Evolutionary conservation across 495 filamentous ascomycete genomes (phyloP).

Genomic region (Penicillium cinerascens): DNA sequence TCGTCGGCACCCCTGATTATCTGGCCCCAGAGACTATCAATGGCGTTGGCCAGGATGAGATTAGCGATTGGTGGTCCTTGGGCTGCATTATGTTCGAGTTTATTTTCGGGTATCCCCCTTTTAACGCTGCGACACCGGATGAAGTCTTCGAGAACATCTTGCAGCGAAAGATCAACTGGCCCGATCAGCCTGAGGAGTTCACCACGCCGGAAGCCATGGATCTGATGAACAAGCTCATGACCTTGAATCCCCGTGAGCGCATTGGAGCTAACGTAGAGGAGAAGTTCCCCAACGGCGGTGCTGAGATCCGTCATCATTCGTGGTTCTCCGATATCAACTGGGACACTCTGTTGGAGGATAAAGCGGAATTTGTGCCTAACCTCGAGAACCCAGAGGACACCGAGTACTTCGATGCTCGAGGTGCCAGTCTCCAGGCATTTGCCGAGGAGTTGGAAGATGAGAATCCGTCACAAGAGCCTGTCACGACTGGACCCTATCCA

Average conservation of each 20-base stretch:
- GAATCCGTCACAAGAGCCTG: slow-evolving; percentile 55
- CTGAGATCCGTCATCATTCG: slow-evolving; percentile 81
- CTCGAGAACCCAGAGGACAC: slow-evolving; percentile 95
- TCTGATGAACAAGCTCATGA: slow-evolving; percentile 86
- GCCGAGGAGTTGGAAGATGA: slow-evolving; percentile 93
- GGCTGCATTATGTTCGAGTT: slow-evolving; percentile 98
- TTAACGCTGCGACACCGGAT: slow-evolving; percentile 87
- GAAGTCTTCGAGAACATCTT: slow-evolving; percentile 97
- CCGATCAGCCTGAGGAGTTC: slow-evolving; percentile 64
- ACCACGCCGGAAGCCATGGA: slow-evolving; percentile 85
- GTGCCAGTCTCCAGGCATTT: slow-evolving; percentile 85
- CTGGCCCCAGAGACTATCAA: slow-evolving; percentile 95
- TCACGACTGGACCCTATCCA: slow-evolving; percentile 51
- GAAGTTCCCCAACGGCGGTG: slow-evolving; percentile 74
- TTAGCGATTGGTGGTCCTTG: slow-evolving; percentile 99
- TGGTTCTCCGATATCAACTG: slow-evolving; percentile 91
- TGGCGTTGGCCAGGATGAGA: slow-evolving; percentile 91
- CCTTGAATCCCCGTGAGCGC: slow-evolving; percentile 71
- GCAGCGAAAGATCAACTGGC: slow-evolving; percentile 84
- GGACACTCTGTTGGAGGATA: slow-evolving; percentile 85
- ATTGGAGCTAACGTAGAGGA: slow-evolving; percentile 82
- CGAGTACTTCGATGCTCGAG: slow-evolving; percentile 93
- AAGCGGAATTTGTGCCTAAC: slow-evolving; percentile 91
- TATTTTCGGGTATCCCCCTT: slow-evolving; percentile 86
- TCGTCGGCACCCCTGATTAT: slow-evolving; percentile 97